Base-by-base conservation (phyloP, 805 yeast species). In the Limtongia smithiae region DNA sequence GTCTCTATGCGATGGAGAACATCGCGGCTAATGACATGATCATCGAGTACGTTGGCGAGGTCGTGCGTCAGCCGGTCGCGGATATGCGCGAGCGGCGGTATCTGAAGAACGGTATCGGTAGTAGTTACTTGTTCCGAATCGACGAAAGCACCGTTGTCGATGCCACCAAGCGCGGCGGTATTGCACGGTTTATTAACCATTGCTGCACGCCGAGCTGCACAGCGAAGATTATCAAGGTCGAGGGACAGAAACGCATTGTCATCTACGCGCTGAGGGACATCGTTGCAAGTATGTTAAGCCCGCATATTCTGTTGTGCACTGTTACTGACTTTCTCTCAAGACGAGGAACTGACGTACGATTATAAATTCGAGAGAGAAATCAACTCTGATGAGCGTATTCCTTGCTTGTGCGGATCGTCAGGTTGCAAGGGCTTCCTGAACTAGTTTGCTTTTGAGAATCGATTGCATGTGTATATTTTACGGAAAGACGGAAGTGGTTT, bases 131-230 rank as follows among this genome's bases (percentile, higher is more conserved):
- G 46, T 93, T 93, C 69, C 74, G 97, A 57, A 82, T 93, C 37
- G 97, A 93, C 64, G 96, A 89, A 63, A 85, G 85, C 58, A 87
- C 95, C 0, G 97, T 93, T 7, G 85, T 93, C 47, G 99, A 93
- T 70, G 98, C 99, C 5, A 91, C 97, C 0, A 91, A 90, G 64
- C 85, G 83, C 56, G 99, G 99, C 24, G 97, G 97, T 3, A 90
- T 90, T 61, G 97, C 98, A 0, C 74, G 98, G 43, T 93, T 93
- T 63, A 93, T 93, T 65, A 93, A 93, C 62, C 99, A 93, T 66
- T 89, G 97, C 65, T 93, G 99, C 70, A 85, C 84, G 45, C 99
- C 99, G 1, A 89, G 95, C 59, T 93, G 98, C 69, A 89, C 95
- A 0, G 97, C 98, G 1, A 91, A 90, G 64, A 89, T 93, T 62